Conservation (phyloP, 768 basidiomycete genomes). For the Lanmaoa rubissima region DNA sequence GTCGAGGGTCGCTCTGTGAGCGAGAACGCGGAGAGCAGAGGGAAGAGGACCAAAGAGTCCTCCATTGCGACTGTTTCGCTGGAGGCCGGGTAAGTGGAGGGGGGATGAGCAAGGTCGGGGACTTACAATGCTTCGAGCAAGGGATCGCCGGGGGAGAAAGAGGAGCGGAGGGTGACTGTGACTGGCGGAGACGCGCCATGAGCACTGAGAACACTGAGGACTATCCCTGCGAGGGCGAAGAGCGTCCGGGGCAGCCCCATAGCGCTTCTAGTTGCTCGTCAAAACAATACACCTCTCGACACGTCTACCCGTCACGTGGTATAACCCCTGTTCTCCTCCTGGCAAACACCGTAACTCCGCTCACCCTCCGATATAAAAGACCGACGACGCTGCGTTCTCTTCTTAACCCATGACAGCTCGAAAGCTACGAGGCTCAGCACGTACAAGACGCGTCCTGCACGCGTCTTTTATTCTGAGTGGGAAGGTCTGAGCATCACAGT, state of each 20-base stretch:
- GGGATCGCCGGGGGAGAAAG: slow-evolving; percentile 27
- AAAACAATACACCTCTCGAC: not conserved
- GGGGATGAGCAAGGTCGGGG: not conserved
- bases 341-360: slow-evolving; percentile 24
- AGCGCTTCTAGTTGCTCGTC: no score
- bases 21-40: slow-evolving; percentile 60
- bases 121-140: slow-evolving; percentile 33
- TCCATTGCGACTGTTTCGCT: slow-evolving; percentile 85
- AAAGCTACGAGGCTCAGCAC: slow-evolving; percentile 32
- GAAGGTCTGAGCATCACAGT: slow-evolving; percentile 34
- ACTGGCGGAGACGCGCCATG: slow-evolving; percentile 31
- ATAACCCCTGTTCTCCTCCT: not conserved
- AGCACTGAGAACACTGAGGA: slow-evolving; percentile 13
- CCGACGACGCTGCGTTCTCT: not conserved
- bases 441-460: slow-evolving; percentile 18
- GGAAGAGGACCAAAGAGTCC: slow-evolving; percentile 71
- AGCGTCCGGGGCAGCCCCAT: slow-evolving; percentile 11
- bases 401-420: slow-evolving; percentile 23
- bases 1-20: slow-evolving; percentile 41
- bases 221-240: slow-evolving; percentile 17
- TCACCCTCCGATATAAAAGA: slow-evolving; percentile 5
- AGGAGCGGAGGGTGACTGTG: slow-evolving; percentile 28
- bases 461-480: slow-evolving; percentile 31
- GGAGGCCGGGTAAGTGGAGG: slow-evolving; percentile 1
- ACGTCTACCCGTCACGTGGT: slow-evolving; percentile 24